Evolutionary conservation across 2,329 filamentous ascomycete genomes (phyloP).

Genomic region (Westerdykella sp.): DNA sequence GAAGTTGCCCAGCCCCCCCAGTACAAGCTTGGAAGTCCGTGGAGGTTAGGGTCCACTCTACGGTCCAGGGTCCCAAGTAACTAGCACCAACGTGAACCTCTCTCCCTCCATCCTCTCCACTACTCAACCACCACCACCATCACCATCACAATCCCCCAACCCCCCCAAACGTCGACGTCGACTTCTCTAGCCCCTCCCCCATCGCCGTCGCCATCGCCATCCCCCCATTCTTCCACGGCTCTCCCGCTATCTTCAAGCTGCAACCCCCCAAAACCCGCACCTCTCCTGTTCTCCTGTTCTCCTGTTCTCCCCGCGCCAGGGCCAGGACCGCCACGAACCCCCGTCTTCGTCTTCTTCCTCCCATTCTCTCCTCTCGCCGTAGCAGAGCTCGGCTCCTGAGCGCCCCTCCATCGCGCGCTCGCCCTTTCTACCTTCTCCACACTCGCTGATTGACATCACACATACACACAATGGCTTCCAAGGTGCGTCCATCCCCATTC

Average conservation of each 20-base stretch:
- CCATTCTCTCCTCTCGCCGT: slow-evolving; percentile 14
- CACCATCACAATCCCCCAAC: no score
- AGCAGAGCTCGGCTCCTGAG: slow-evolving; percentile 5
- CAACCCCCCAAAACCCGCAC: background rate
- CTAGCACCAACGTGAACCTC: no score
- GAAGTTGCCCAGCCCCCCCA: no score
- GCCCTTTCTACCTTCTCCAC: slow-evolving; percentile 1
- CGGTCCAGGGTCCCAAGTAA: no score
- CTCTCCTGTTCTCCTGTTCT: slow-evolving; percentile 3
- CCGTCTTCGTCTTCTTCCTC: slow-evolving; percentile 4
- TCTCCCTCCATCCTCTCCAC: no score
- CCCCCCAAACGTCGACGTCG: no score
- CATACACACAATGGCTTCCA: slow-evolving; percentile 32
- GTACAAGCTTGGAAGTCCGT: no score
- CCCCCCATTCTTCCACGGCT: no score
- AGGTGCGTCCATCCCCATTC: slow-evolving; percentile 28
- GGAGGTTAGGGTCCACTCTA: no score
- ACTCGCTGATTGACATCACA: background rate
- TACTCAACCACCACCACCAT: no score
- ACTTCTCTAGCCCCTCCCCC: no score
- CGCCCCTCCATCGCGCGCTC: slow-evolving; percentile 5
- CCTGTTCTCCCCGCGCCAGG: slow-evolving; percentile 4
- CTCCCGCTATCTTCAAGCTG: background rate
- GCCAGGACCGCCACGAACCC: slow-evolving; percentile 2
- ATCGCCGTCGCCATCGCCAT: no score